Evolutionary conservation across 2,329 filamentous ascomycete genomes (phyloP), one percentile per base, ranked within the genome.

Genomic region (Pleomassaria siparia): DNA sequence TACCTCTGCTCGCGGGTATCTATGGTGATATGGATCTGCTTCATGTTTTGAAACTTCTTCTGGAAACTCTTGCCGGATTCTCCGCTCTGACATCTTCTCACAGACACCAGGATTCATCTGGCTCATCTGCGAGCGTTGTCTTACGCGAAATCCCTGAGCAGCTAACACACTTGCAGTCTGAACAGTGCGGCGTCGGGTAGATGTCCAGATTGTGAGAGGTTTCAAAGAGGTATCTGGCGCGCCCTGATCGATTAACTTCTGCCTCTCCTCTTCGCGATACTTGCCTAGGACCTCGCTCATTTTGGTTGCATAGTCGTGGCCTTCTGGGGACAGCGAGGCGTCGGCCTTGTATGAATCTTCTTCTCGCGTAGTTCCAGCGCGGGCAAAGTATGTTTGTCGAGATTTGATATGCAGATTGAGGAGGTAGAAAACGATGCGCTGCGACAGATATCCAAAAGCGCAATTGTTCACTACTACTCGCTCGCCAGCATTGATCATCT

Each of bases 401-500:
- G 88, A 88, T 72, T 99, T 97, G 77, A 96, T 96, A 72, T 99
- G 94, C 20, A 97, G 79, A 64, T 99, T 99, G 65, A 96, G 89
- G 39, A 99, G 83, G 71, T 97, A 99, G 73, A 99, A 99, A 46
- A 99, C 92, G 57, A 99, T 99, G 51, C 94, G 85, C 69, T 99
- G 91, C 0, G 91, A 95, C 25, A 99, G 81, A 66, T 99, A 99
- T 60, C 91, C 92, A 71, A 99, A 97, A 65, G 87, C 91, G 68
- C 94, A 89, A 58, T 97, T 96, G 75, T 99, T 99, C 72, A 97
- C 92, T 60, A 92, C 87, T 65, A 99, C 87, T 58, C 90, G 85
- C 65, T 92, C 85, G 36, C 94, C 94, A 7, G 94, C 94, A 60
- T 99, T 99, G 69, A 97, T 95, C 92, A 99, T 96, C 76, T 96